Evolutionary conservation across 768 basidiomycete genomes (phyloP), one percentile per base, ranked within the genome.

Genomic region (Kondoa subrosea): DNA sequence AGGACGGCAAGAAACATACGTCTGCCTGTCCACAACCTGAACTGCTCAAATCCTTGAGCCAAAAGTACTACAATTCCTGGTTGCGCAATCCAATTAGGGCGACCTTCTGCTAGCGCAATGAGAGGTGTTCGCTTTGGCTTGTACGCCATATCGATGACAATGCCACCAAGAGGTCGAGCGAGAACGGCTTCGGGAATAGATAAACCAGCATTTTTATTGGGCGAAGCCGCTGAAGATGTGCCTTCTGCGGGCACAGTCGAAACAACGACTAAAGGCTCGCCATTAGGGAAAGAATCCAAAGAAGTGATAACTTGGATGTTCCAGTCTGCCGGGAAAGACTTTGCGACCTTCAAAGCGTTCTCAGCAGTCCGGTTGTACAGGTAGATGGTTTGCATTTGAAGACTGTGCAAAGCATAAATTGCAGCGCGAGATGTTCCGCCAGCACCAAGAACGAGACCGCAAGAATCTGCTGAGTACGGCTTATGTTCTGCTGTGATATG

Each of bases 391-490:
- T 81, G 78, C 40, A 86, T 82, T 3, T 85, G 84, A 1, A 92
- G 79, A 65, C 80, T 78, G 71, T 87, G 82, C 59, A 96, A 78
- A 1, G 93, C 91, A 74, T 91, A 95, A 69, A 97, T 84, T 0
- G 93, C 93, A 0, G 93, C 93, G 21, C 93, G 87, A 21, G 89
- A 85, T 0, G 93, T 95, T 1, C 93, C 93, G 4, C 93, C 93
- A 1, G 91, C 92, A 1, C 95, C 95, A 69, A 99, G 88, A 66
- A 99, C 86, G 67, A 97, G 81, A 25, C 82, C 87, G 0, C 84
- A 81, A 34, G 72, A 82, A 70, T 57, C 77, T 71, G 57, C 76
- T 8, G 71, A 66, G 62, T 66, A 68, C 67, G 29, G 40, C 30
- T 56, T 61, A 58, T 40, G n/a, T 59, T 56, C 29, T 30, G 67